phyloP scores from a whole-genome alignment of 305 asterid genomes.

The Fraxinus nigra region DNA sequence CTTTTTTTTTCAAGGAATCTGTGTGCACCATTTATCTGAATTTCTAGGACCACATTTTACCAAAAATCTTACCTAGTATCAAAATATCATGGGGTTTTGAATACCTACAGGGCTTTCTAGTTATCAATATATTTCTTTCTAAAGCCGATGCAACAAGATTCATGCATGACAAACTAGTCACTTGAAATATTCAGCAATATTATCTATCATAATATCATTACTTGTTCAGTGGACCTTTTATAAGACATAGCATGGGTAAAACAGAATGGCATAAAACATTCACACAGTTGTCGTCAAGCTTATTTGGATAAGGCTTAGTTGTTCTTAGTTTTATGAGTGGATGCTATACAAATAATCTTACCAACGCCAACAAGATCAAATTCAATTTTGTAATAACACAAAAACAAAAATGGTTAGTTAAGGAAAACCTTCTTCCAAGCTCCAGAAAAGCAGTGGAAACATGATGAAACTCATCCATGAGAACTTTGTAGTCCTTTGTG shows the following conservation, averaged over 20 bases:
- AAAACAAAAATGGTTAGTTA: constrained; percentile 1
- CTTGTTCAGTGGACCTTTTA: background rate
- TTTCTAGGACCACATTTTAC: background rate
- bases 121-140: background rate
- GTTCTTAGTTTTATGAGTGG: background rate
- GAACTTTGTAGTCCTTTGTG: constrained; percentile 51
- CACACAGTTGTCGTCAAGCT: background rate
- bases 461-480: constrained; percentile 51
- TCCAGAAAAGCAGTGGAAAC: constrained; percentile 51
- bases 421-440: constrained; percentile 34
- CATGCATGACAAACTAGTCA: background rate
- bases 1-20: background rate
- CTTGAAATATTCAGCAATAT: background rate
- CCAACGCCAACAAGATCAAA: background rate
- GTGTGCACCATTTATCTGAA: background rate
- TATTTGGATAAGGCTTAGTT: background rate
- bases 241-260: background rate
- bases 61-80: background rate
- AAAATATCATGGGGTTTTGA: background rate
- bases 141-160: background rate
- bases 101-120: background rate
- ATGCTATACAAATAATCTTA: background rate
- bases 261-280: background rate
- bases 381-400: background rate
- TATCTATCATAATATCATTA: background rate